A percentile compares a stretch with the other conserved stretches of the same genome.
phyloP scores from a whole-genome alignment of 202 grass and related monocot species.

The Bolboschoenoplectus hybrid region DNA sequence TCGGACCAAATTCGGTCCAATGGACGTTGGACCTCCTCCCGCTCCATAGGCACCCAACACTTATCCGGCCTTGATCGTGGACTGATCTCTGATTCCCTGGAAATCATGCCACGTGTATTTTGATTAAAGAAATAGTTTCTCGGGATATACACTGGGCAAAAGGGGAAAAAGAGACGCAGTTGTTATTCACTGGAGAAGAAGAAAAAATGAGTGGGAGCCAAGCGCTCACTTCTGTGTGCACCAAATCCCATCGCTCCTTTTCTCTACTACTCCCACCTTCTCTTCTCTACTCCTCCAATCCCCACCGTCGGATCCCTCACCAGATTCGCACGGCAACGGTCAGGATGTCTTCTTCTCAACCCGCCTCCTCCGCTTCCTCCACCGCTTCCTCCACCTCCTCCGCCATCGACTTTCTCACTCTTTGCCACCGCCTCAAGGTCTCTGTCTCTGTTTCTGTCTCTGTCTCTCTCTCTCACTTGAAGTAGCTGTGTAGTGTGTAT shows the following conservation, averaged over 20 bases:
- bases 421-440: slow-evolving; percentile 97
- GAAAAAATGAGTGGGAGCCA: slow-evolving; percentile 38
- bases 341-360: slow-evolving; percentile 46
- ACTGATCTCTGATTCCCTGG: too few species aligned
- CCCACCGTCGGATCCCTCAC: slow-evolving; percentile 21
- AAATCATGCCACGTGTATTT: background rate
- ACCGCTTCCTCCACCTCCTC: slow-evolving; percentile 49
- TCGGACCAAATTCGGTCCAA: too few species aligned
- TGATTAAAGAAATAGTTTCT: background rate
- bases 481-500: slow-evolving; percentile 38
- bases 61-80: background rate
- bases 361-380: slow-evolving; percentile 30
- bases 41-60: too few species aligned
- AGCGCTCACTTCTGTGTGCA: slow-evolving; percentile 35
- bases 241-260: slow-evolving; percentile 25
- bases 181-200: background rate
- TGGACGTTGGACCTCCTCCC: too few species aligned
- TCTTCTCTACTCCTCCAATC: slow-evolving; percentile 36
- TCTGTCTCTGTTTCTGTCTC: slow-evolving; percentile 1
- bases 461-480: background rate
- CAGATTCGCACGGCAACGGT: slow-evolving; percentile 36
- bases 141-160: background rate
- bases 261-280: slow-evolving; percentile 27
- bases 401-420: slow-evolving; percentile 59
- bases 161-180: background rate